Percentiles rank a stretch among this genome's conserved stretches.
Evolutionary conservation across 2,329 filamentous ascomycete genomes (phyloP).

Genomic region (Verticillium tricorpus): DNA sequence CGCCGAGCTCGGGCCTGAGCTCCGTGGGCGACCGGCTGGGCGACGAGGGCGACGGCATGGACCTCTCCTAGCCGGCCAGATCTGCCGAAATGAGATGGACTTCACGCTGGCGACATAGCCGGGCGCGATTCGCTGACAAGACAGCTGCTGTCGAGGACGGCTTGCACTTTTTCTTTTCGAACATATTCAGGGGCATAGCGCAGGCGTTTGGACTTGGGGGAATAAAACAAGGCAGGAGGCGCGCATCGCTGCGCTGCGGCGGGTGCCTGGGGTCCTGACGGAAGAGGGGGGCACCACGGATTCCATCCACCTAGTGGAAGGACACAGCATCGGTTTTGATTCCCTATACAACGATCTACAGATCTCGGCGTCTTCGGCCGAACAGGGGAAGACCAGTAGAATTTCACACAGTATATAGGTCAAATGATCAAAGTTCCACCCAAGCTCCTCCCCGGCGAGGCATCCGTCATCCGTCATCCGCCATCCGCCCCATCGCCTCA

Average conservation of each 20-base stretch:
- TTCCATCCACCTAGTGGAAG: neutral
- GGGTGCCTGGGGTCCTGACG: neutral
- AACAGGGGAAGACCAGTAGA: too few relatives aligned
- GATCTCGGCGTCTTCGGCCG: too few relatives aligned
- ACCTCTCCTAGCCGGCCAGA: constrained; percentile 27
- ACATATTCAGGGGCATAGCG: constrained; percentile 10
- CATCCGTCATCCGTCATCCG: too few relatives aligned
- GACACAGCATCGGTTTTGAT: neutral
- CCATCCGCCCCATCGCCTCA: neutral
- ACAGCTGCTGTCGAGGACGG: neutral
- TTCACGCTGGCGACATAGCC: too few relatives aligned
- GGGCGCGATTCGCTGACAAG: neutral
- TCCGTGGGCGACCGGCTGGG: constrained; percentile 47
- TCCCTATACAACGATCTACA: too few relatives aligned
- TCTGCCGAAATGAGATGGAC: neutral
- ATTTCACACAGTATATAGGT: too few relatives aligned
- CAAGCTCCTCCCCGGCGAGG: too few relatives aligned
- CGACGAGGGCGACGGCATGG: constrained; percentile 40
- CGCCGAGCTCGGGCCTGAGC: constrained; percentile 52
- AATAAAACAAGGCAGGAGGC: neutral
- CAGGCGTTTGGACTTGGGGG: constrained; percentile 9
- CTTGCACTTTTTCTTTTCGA: neutral
- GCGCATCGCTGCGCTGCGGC: neutral
- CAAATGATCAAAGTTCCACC: too few relatives aligned
- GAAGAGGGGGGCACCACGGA: neutral